Evolutionary conservation across 371 early-diverging fungal genomes (phyloP).

Genomic region (Lichtheimia ornata): DNA sequence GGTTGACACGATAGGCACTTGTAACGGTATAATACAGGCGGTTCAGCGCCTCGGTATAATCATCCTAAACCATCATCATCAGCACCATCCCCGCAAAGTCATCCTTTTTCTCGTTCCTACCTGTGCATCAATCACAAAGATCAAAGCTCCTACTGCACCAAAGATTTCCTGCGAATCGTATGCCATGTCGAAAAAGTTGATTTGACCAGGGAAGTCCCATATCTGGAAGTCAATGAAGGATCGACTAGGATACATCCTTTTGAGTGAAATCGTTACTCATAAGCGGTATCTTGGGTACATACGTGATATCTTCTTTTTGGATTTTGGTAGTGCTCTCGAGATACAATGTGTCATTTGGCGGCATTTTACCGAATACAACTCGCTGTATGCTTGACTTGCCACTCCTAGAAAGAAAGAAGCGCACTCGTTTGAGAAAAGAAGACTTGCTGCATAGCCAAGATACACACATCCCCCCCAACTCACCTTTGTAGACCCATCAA

Average conservation of each 20-base stretch:
- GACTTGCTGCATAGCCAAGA: background rate
- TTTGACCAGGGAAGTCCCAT: constrained; percentile 94
- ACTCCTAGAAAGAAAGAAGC: constrained; percentile 63
- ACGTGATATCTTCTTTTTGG: constrained; percentile 76
- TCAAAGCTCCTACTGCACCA: constrained; percentile 77
- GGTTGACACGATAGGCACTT: constrained; percentile 79
- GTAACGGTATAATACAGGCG: constrained; percentile 77
- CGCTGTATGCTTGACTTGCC: constrained; percentile 93
- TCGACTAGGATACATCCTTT: constrained; percentile 32
- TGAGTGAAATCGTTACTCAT: background rate
- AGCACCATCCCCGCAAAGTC: background rate
- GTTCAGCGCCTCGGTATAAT: constrained; percentile 80
- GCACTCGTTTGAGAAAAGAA: background rate
- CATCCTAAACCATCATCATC: constrained; percentile 61
- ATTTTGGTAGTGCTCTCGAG: constrained; percentile 86
- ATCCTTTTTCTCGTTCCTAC: constrained; percentile 24
- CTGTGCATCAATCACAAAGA: constrained; percentile 95
- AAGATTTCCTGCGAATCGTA: constrained; percentile 77
- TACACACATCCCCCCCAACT: background rate
- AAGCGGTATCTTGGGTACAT: constrained; percentile 18
- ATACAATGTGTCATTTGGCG: constrained; percentile 91
- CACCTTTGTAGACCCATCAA: constrained; percentile 73
- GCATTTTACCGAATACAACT: constrained; percentile 92
- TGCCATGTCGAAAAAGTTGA: constrained; percentile 80
- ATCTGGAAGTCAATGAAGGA: constrained; percentile 89